Base-by-base conservation (phyloP, 371 early-diverging fungal genomes). In the Syncephalastrum sp. region DNA sequence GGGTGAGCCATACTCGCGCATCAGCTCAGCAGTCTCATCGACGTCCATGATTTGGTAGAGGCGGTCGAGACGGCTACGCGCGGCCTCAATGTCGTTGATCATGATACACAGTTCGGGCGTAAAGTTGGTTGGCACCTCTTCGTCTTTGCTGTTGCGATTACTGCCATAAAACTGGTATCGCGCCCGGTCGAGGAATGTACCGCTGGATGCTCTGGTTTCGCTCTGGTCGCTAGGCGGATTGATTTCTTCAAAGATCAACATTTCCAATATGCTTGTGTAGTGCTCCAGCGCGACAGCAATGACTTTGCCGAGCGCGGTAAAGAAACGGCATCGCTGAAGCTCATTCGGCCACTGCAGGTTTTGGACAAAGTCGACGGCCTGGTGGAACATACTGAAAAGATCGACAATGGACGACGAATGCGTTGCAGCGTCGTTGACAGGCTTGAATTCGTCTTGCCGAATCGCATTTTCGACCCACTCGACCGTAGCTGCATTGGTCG, bases 341-440 rank as follows among this genome's bases (percentile, higher is more conserved):
- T 82, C 74, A 47, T 91, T 82, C 0, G 93, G 92, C 93, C 93
- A 92, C 53, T 85, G 77, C 38, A 92, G 55, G n/a, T 76, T 79
- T 50, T 84, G 82, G 14, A 88, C 70, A 67, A 85, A 86, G 7
- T 86, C 84, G 15, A 88, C 74, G 6, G 89, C 86, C 66, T 91
- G 89, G 48, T 88, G 83, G 59, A 91, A 90, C 69, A 88, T 86
- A 29, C 85, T 79, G 53, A 90, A 82, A 6, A 92, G 63, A 64
- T 92, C 93, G 10, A 89, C 83, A 42, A 90, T 88, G 0, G 93
- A 92, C 6, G 91, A 89, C 2, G 93, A 91, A 62, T 91, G 89
- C 21, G 78, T 72, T 13, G 87, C 84, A 10, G 77, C 79, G 0
- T 83, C 84, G 61, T 78, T 82, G 52, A 84, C 69, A 50, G 77